Base-by-base conservation (phyloP, 2,329 filamentous ascomycete species). In the Xylariaceae sp. region DNA sequence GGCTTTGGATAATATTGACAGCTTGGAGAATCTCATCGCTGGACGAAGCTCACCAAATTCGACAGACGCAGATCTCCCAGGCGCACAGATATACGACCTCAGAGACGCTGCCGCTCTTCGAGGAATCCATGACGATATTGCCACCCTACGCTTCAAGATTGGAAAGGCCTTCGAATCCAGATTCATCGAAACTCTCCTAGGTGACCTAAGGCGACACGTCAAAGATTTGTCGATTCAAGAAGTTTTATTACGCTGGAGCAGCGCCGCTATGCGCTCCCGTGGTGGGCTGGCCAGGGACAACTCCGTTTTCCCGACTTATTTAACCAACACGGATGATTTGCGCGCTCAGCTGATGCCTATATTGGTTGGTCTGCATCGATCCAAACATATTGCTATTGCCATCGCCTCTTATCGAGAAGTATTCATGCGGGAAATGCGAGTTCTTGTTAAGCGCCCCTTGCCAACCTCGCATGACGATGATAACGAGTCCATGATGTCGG, bases 391-490 rank as follows among this genome's bases (percentile, higher is more conserved):
- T 1, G 86, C 86, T 3, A 84, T 87, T 41, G 94, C 94, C 17
- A 89, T 92, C n/a, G 82, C 87, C 45, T 85, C 87, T 0, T 97
- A 94, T 73, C 85, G 93, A 64, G 92, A 96, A 47, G 83, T 89
- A 0, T 85, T 96, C 10, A 77, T 96, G 62, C 87, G 89, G 53
- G 94, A 99, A 73, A 88, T 97, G 72, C 89, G 93, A 67, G 86
- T 84, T 39, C 78, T 97, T 53, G 93, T 99, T 53, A 84, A 92
- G 56, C 85, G 86, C 59, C 89, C 93, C 23, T 80, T 99, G 45
- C 94, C 94, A 0, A 96, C 92, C 69, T 96, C 93, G 9, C 94
- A 86, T 67, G 94, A 99, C 61, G 93, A 97, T 66, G 94, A 99
- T 71, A 90, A 88, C 62, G 90, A 94, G 71, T 96, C 92, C 0